Percentiles rank a stretch among this genome's conserved stretches.
These are phyloP conservation scores for Erythrophleum fordii DNA, from an alignment of 306 rosid genomes.

Conservation along the genomic window DNA sequence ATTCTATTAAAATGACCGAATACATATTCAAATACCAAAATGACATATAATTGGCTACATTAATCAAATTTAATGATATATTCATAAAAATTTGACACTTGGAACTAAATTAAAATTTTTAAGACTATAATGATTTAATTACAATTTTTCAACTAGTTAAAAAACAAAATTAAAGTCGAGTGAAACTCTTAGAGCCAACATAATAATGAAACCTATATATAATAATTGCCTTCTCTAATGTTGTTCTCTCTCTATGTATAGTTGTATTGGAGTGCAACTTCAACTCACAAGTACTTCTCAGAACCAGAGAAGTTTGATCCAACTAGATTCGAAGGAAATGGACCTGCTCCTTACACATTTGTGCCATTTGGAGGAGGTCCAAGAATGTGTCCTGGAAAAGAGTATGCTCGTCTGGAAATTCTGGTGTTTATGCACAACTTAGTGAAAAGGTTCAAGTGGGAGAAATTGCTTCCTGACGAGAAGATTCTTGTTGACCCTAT, in stretches of 20 bases:
- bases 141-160: too few species aligned
- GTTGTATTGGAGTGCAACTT: slow-evolving; percentile 83
- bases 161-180: too few species aligned
- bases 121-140: too few species aligned
- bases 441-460: slow-evolving; percentile 70
- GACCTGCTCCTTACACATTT: slow-evolving; percentile 78
- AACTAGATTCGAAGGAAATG: slow-evolving; percentile 75
- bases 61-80: too few species aligned
- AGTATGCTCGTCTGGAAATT: slow-evolving; percentile 81
- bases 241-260: slow-evolving; percentile 7
- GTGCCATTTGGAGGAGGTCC: slow-evolving; percentile 98
- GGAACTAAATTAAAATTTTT: too few species aligned
- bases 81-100: too few species aligned
- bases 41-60: too few species aligned
- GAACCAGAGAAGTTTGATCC: slow-evolving; percentile 80
- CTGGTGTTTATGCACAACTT: slow-evolving; percentile 82
- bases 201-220: too few species aligned
- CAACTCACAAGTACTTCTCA: slow-evolving; percentile 71
- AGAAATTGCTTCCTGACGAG: slow-evolving; percentile 60
- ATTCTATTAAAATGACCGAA: too few species aligned
- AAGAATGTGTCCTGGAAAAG: slow-evolving; percentile 91
- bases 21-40: too few species aligned
- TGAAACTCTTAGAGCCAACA: too few species aligned
- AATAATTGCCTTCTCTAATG: too few species aligned
- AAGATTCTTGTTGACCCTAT: slow-evolving; percentile 62